Evolutionary conservation across 441 rosid genomes (phyloP).

Genomic region (Syzygium syzygioides): DNA sequence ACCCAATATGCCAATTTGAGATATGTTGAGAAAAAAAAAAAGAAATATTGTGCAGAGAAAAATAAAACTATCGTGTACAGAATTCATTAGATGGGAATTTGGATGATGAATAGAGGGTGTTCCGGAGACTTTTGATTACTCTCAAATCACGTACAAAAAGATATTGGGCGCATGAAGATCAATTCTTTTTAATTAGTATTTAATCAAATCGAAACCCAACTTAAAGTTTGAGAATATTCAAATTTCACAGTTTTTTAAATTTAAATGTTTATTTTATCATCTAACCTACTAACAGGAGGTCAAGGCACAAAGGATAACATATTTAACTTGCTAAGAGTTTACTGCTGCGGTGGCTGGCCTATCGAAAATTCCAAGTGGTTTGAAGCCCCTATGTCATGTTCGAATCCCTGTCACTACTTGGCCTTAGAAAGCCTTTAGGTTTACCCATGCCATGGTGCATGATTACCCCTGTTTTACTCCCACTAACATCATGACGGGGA

Average conservation of each 20-base stretch:
- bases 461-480: too few species aligned
- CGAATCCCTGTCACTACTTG: background rate
- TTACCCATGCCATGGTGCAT: background rate
- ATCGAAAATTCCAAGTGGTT: background rate
- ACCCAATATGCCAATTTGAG: background rate
- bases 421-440: background rate
- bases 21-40: background rate
- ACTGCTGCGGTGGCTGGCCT: background rate
- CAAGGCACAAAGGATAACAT: background rate
- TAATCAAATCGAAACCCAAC: background rate
- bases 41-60: background rate
- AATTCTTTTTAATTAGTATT: too few species aligned
- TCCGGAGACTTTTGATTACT: background rate
- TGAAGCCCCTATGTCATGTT: background rate
- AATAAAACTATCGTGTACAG: too few species aligned
- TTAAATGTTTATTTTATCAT: too few species aligned
- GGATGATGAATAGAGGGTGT: background rate
- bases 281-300: background rate
- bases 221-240: background rate
- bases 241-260: too few species aligned
- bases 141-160: background rate
- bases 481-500: too few species aligned
- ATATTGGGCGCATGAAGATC: background rate
- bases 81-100: background rate
- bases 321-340: background rate